Base-by-base conservation (phyloP, 2,329 filamentous ascomycete genomes). In the Aspergillus melleus region DNA sequence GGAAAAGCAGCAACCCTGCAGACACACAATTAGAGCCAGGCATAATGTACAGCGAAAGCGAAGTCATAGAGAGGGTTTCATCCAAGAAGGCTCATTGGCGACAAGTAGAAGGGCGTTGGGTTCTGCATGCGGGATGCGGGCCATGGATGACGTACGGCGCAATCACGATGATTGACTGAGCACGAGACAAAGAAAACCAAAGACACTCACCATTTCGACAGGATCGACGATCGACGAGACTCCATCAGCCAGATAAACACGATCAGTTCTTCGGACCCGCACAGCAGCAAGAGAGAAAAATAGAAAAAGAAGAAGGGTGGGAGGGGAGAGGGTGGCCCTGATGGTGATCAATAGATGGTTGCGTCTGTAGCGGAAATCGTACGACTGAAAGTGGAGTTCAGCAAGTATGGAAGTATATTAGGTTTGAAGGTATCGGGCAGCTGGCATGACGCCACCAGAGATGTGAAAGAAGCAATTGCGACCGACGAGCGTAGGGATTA, bases 1-100 rank as follows among this genome's bases (percentile, higher is more conserved):
- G 58, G 75, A 79, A 53, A 73, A 67, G 65, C 76, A 77, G 67
- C 76, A 79, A 66, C 76, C 76, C 76, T 79, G 57, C 56, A 20
- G 22, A 19, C 14, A n/a, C 22, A 49, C 26, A 36, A 4, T 6
- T 6, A 30, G 26, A 12, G 8, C 24, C 19, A 29, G 29, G 0
- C 14, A 14, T 42, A 42, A 42, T 8, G 5, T 42, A 42, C 16
- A n/a, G 36, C 6, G 36, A n/a, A 16, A n/a, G 36, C 14, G 14
- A 42, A 9, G 12, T n/a, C 6, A 8, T 42, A 12, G 36, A 8
- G 5, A n/a, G 36, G 32, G n/a, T n/a, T 8, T n/a, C 32, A 42
- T 42, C 36, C 20, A 6, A 16, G 14, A 22, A 32, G 14, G 22
- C 8, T 16, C 12, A 22, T 29, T 44, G 5, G 24, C n/a, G 29